These are phyloP conservation scores for Ostreobium quekettii DNA, from an alignment of 139 green algal species.

Conservation along the genomic window DNA sequence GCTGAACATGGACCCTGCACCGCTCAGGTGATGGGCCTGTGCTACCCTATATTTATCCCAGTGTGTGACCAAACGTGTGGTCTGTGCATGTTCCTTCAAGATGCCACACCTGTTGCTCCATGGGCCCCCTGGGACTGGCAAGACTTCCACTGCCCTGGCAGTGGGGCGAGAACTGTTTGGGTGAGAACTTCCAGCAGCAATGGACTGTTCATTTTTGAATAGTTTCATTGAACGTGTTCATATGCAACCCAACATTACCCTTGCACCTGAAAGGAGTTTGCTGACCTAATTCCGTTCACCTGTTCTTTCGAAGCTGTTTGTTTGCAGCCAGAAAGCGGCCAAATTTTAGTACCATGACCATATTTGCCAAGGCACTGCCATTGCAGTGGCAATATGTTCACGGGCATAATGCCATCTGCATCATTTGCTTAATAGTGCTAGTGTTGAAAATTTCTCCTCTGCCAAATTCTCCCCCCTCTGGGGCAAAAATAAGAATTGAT, in stretches of 20 bases:
- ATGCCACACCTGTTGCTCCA: constrained; percentile 98
- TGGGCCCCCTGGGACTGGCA: constrained; percentile 93
- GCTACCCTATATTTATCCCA: too few species aligned
- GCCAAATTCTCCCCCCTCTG: too few species aligned
- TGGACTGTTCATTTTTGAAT: too few species aligned
- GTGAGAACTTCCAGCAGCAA: neutral
- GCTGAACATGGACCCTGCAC: too few species aligned
- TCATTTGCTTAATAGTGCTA: too few species aligned
- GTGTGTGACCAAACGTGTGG: too few species aligned
- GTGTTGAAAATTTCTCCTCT: too few species aligned
- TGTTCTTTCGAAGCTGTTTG: neutral
- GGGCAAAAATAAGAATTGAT: too few species aligned
- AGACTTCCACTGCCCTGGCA: constrained; percentile 93
- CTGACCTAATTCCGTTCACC: neutral
- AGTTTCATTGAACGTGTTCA: neutral
- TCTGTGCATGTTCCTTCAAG: constrained; percentile 35
- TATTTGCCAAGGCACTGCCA: too few species aligned
- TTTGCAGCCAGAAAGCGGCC: neutral
- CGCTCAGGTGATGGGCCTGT: too few species aligned
- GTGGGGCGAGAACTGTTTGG: constrained; percentile 74
- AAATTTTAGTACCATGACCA: neutral
- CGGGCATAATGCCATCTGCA: too few species aligned
- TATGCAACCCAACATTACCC: neutral
- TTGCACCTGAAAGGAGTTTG: constrained; percentile 22
- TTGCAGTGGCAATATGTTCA: too few species aligned